phyloP scores from a whole-genome alignment of 2,329 filamentous ascomycete genomes.

The Uncinocarpus reesii region DNA sequence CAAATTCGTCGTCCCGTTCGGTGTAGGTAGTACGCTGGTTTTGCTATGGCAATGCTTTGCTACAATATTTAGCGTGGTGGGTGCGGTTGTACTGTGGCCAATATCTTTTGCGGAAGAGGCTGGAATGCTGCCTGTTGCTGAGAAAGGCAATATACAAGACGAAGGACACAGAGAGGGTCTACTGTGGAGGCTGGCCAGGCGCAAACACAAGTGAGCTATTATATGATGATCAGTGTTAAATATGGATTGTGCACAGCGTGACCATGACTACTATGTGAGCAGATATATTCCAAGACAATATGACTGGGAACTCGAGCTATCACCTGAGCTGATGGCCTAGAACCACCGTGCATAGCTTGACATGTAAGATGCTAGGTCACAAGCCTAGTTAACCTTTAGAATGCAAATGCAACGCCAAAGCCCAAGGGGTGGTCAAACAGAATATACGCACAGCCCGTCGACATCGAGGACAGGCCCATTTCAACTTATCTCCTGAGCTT shows the following conservation, averaged over 20 bases:
- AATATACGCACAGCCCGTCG: no score
- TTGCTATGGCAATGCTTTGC: slow-evolving; percentile 55
- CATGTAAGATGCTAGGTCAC: no score
- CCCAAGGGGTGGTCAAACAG: not conserved
- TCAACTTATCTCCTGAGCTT: slow-evolving; percentile 32
- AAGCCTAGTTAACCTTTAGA: no score
- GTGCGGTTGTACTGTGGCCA: slow-evolving; percentile 43
- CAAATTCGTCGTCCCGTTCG: slow-evolving; percentile 57
- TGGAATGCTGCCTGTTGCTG: not conserved
- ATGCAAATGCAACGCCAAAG: not conserved
- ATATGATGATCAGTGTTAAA: not conserved
- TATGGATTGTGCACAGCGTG: no score
- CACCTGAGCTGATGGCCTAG: no score
- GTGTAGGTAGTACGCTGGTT: slow-evolving; percentile 47
- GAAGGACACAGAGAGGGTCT: not conserved
- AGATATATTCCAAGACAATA: no score
- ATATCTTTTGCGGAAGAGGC: slow-evolving; percentile 43
- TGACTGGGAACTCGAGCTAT: no score
- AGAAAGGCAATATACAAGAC: not conserved
- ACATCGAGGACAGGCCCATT: not conserved
- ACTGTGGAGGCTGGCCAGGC: no score
- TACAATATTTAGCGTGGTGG: slow-evolving; percentile 54
- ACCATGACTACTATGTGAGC: no score
- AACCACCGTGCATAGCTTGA: no score
- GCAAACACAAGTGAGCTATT: not conserved